Conservation (phyloP, 164 flowering plant genomes). For the Buxus sempervirens region DNA sequence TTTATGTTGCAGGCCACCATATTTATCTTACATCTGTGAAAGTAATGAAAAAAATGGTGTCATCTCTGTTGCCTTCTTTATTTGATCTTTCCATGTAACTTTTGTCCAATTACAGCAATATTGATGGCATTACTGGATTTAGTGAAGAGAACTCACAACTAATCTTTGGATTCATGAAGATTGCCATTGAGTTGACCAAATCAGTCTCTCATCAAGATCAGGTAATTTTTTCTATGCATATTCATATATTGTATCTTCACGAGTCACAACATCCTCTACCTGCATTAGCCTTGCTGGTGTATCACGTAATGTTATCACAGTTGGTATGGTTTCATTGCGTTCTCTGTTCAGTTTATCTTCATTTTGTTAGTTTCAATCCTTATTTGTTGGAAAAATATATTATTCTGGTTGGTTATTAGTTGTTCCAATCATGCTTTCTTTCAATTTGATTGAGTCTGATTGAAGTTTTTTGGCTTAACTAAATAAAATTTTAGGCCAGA, state of each 20-base stretch:
- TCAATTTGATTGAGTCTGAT: too few relatives aligned
- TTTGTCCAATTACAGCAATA: conserved; percentile 47
- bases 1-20: too few relatives aligned
- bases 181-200: conserved; percentile 50
- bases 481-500: too few relatives aligned
- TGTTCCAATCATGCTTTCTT: too few relatives aligned
- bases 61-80: neutral
- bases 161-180: conserved; percentile 58
- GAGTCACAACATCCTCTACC: neutral
- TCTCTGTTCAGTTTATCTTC: too few relatives aligned
- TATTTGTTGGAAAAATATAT: too few relatives aligned
- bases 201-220: conserved; percentile 22
- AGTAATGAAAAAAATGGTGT: neutral
- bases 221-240: conserved; percentile 22
- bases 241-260: neutral
- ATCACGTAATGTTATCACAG: too few relatives aligned
- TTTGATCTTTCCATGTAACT: conserved; percentile 6
- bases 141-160: conserved; percentile 56
- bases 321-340: too few relatives aligned
- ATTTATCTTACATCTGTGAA: neutral
- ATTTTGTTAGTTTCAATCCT: too few relatives aligned
- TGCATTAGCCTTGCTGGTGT: too few relatives aligned
- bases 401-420: too few relatives aligned
- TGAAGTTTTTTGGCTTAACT: too few relatives aligned
- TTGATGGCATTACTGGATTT: conserved; percentile 83